A percentile compares a stretch with the other conserved stretches of the same genome.
These are phyloP conservation scores for Leccinum aurantiacum DNA, from an alignment of 768 basidiomycete species.

Conservation along the genomic window DNA sequence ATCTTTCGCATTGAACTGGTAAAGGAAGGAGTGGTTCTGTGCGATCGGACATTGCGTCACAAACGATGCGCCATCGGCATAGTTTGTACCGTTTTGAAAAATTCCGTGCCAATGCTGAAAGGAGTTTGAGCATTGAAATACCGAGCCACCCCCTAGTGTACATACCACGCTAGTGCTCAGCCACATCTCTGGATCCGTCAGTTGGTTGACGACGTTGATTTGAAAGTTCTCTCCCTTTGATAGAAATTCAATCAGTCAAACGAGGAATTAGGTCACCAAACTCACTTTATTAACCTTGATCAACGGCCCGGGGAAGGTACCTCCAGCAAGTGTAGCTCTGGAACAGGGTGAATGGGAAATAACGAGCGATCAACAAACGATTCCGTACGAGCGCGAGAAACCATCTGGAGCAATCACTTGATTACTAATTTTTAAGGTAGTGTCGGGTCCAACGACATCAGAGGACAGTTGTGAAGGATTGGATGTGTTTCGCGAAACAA, in stretches of 20 bases:
- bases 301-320: slow-evolving; percentile 48
- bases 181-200: slow-evolving; percentile 49
- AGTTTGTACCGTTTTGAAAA: slow-evolving; percentile 43
- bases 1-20: slow-evolving; percentile 17
- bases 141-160: not conserved
- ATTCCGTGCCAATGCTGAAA: slow-evolving; percentile 58
- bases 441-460: slow-evolving; percentile 14
- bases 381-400: slow-evolving; percentile 41
- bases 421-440: slow-evolving; percentile 41
- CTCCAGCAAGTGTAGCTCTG: slow-evolving; percentile 38
- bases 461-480: not conserved
- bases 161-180: slow-evolving; percentile 47
- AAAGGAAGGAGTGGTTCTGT: slow-evolving; percentile 25
- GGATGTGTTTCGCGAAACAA: slow-evolving; percentile 15
- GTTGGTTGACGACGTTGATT: slow-evolving; percentile 46
- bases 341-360: not conserved
- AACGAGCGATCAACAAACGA: not conserved
- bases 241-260: not conserved
- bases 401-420: slow-evolving; percentile 48
- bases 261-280: not conserved
- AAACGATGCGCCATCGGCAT: slow-evolving; percentile 44
- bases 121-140: not conserved
- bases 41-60: slow-evolving; percentile 37
- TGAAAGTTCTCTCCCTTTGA: slow-evolving; percentile 39
- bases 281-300: slow-evolving; percentile 37